Evolutionary conservation across 2,329 filamentous ascomycete genomes (phyloP), one percentile per base, ranked within the genome.

Genomic region (Balansia obtecta): DNA sequence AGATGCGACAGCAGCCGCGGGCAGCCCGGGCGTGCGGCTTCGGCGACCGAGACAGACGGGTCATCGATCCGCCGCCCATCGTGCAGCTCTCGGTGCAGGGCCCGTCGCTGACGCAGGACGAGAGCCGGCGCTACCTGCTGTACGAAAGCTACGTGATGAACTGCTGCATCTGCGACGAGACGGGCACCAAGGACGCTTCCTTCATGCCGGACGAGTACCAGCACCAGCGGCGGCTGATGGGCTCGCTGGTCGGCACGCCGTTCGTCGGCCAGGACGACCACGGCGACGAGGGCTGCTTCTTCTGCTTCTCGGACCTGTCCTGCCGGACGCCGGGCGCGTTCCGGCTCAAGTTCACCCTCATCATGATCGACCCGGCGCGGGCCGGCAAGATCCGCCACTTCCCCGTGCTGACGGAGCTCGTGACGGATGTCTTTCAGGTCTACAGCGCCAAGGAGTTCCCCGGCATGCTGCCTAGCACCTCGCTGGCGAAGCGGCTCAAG

Each of bases 391-490:
- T 64, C 9, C 65, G 65, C 44, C 70, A 67, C 48, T 76, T 72
- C 13, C 76, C 74, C 20, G 71, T 79, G 15, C 65, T 71, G n/a
- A 72, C 71, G 9, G 69, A 70, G 18, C 70, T 68, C 15, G 75
- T 82, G 67, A 88, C 81, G 60, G 79, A 86, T 15, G 70, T 82
- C n/a, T 90, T 93, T 61, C 81, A 78, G 12, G 86, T 90, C 8
- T 90, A 85, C 64, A 89, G 84, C 42, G 87, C 87, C 42, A 93
- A 91, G 63, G 86, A 91, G 61, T 93, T 93, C 53, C 85, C 86
- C 0, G 87, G 87, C 6, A 93, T 93, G 86, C 75, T 82, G 51
- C 82, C 85, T 1, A 89, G 85, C 63, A 89, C 85, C 27, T 72
- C 76, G 16, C 68, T 93, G 38, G 87, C 87, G 1, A 86, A 86